Evolutionary conservation across 2,329 filamentous ascomycete genomes (phyloP), one percentile per base, ranked within the genome.

Genomic region (Dothistroma pini): DNA sequence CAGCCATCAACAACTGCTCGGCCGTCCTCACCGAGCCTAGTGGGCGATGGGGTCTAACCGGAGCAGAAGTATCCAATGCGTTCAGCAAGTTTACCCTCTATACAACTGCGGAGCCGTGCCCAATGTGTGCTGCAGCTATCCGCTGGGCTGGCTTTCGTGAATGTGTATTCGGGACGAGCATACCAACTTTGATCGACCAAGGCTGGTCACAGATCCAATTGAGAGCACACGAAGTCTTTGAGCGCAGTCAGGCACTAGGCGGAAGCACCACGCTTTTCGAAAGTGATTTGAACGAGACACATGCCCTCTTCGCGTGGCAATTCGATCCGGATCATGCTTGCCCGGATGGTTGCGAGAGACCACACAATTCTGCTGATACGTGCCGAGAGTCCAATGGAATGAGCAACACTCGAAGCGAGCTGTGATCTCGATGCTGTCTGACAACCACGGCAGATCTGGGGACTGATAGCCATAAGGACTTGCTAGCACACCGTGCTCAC

Each of bases 111-210:
- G 83, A 85, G 70, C 80, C 78, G 59, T 85, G 83, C 69, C 80
- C 82, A 7, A 86, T 85, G 79, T 86, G 83, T 65, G 81, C 83
- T 1, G 78, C 81, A 7, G 83, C 82, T 0, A 83, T 85, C 63
- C 78, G 81, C 1, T 85, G 81, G 81, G 76, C 82, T 0, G 81
- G 81, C 0, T 84, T 85, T 73, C 75, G 74, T 41, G 83, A 84
- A 71, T 83, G 82, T 67, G 76, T 85, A 8, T 85, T 80, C 66
- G 82, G 81, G 6, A 84, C 81, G 0, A 79, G 75, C 29, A 81
- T 83, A 61, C 73, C 78, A 25, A 75, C 71, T 5, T 72, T 84
- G 34, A 71, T 81, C 12, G 71, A 75, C 38, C 70, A 75, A 41
- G 82, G 82, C 6, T 85, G 83, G 82, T 69, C 70, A 6, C 81